Conservation (phyloP, 805 yeast genomes). For the Lipomyces sp. region DNA sequence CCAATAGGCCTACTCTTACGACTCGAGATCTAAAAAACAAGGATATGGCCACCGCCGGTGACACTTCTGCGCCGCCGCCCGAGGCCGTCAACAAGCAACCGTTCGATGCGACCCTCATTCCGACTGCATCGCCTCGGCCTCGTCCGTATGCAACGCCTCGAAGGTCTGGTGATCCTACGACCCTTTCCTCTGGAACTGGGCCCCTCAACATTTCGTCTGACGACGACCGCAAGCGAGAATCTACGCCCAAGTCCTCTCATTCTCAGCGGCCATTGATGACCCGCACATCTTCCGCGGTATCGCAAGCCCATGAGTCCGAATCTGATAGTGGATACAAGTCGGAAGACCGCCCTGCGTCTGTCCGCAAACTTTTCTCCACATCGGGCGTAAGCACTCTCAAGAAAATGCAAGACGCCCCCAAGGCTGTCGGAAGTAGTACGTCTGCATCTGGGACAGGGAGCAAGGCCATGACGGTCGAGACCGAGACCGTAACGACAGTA, state of each 20-base stretch:
- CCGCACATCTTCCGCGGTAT: neutral
- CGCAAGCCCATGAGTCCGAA: slow-evolving; percentile 22
- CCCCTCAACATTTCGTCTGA: slow-evolving; percentile 9
- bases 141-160: neutral
- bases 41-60: neutral
- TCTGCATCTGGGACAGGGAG: slow-evolving; percentile 10
- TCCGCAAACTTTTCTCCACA: slow-evolving; percentile 17
- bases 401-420: slow-evolving; percentile 12
- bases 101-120: neutral
- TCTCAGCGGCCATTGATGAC: neutral
- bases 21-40: neutral
- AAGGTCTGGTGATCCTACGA: slow-evolving; percentile 39
- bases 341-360: slow-evolving; percentile 31
- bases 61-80: neutral
- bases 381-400: slow-evolving; percentile 18
- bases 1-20: neutral
- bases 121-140: neutral
- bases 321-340: slow-evolving; percentile 33
- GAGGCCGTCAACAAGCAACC: neutral
- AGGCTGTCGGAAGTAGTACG: neutral
- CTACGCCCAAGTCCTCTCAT: neutral
- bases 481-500: slow-evolving; percentile 63
- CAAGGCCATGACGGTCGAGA: slow-evolving; percentile 58
- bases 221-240: neutral
- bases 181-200: slow-evolving; percentile 31